A percentile compares a stretch with the other conserved stretches of the same genome.
phyloP scores from a whole-genome alignment of 2,329 filamentous ascomycete species.

The Passalora sequoiae region DNA sequence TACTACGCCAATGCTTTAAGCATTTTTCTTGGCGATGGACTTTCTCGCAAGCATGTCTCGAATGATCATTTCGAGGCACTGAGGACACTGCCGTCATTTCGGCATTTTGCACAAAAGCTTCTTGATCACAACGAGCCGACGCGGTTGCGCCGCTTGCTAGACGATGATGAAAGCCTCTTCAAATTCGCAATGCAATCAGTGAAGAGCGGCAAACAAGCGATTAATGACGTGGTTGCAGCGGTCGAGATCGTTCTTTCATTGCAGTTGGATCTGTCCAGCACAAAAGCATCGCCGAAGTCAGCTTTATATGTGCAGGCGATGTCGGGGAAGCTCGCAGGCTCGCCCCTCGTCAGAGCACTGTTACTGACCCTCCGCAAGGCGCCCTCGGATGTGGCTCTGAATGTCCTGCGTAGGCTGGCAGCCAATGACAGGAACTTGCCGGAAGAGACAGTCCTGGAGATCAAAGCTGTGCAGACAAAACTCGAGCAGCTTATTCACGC shows the following conservation, averaged over 20 bases:
- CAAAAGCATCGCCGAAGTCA: conserved; percentile 36
- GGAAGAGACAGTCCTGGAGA: not conserved
- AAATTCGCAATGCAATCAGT: conserved; percentile 37
- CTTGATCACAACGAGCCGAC: conserved; percentile 27
- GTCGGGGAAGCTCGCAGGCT: conserved; percentile 50
- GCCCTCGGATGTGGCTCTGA: conserved; percentile 49
- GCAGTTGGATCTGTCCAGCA: conserved; percentile 37
- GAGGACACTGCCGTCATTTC: conserved; percentile 66
- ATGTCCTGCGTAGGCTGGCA: conserved; percentile 34
- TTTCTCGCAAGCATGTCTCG: conserved; percentile 43
- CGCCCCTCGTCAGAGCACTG: conserved; percentile 50
- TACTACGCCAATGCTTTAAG: conserved; percentile 75
- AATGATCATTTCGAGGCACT: conserved; percentile 61
- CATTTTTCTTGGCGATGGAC: conserved; percentile 49
- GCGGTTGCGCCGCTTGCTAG: conserved; percentile 50
- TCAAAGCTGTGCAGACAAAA: conserved; percentile 12
- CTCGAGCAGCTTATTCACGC: conserved; percentile 24
- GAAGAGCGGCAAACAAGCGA: conserved; percentile 36
- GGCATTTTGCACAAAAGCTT: conserved; percentile 32
- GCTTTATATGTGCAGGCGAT: conserved; percentile 59
- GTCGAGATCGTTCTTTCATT: conserved; percentile 34
- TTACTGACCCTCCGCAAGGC: conserved; percentile 57
- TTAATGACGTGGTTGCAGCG: conserved; percentile 38
- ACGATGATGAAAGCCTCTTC: conserved; percentile 56
- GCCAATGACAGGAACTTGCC: not conserved